Conservation (phyloP, 2,329 filamentous ascomycete genomes). For the Talaromyces marneffei region DNA sequence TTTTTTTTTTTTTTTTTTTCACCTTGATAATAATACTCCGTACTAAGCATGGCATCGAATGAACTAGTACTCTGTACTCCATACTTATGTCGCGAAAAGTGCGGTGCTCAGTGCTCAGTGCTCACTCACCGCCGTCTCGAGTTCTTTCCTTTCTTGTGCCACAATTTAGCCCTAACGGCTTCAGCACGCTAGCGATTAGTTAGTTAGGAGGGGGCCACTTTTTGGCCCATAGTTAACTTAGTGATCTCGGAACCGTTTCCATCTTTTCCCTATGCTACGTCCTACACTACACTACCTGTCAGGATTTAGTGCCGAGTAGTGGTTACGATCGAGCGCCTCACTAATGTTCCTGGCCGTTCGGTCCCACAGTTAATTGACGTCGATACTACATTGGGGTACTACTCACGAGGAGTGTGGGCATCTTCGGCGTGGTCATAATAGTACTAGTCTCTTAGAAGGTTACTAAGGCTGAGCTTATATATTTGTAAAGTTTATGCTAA, state of each 20-base stretch:
- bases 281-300: too few species aligned
- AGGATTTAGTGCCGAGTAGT: neutral
- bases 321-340: neutral
- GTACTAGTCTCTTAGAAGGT: too few species aligned
- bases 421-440: neutral
- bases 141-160: neutral
- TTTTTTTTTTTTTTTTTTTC: too few species aligned
- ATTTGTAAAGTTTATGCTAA: neutral
- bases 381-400: neutral
- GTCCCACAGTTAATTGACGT: neutral
- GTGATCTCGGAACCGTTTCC: neutral
- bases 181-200: neutral
- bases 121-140: neutral
- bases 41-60: neutral
- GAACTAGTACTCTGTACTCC: neutral
- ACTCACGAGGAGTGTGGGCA: neutral
- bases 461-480: neutral
- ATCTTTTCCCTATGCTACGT: neutral
- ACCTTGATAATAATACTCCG: neutral
- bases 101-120: too few species aligned
- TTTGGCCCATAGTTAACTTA: neutral
- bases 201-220: neutral
- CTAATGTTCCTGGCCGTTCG: neutral
- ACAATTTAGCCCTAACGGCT: neutral
- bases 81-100: neutral